A percentile compares a stretch with the other conserved stretches of the same genome.
These are phyloP conservation scores for Collybia sordida DNA, from an alignment of 768 basidiomycete species.

Conservation along the genomic window DNA sequence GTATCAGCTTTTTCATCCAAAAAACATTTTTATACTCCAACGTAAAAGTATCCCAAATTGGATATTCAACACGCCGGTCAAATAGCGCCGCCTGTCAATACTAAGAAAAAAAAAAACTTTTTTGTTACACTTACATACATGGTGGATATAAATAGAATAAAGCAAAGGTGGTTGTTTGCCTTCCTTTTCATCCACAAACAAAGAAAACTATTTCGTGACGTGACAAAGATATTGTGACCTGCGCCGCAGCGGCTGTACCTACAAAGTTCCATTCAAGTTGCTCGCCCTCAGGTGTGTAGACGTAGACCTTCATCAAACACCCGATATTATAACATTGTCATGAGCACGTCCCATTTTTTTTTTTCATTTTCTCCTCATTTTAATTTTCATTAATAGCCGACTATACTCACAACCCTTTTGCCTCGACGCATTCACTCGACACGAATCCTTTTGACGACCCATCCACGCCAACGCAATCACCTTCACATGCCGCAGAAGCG, in stretches of 20 bases:
- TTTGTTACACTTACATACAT: neutral
- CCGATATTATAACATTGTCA: conserved; percentile 22
- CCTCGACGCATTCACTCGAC: conserved; percentile 82
- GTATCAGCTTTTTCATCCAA: conserved; percentile 2
- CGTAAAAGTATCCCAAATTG: conserved; percentile 7
- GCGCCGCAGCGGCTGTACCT: neutral
- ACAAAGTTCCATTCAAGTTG: no score
- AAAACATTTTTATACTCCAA: conserved; percentile 11
- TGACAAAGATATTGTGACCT: neutral
- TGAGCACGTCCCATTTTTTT: conserved; percentile 29
- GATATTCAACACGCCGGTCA: neutral
- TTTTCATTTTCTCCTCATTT: conserved; percentile 7
- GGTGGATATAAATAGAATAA: neutral
- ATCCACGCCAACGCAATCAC: conserved; percentile 33
- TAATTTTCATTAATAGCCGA: conserved; percentile 21
- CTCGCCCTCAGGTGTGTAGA: neutral
- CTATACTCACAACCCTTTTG: conserved; percentile 75
- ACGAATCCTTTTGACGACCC: conserved; percentile 92
- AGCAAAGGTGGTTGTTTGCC: conserved; percentile 14
- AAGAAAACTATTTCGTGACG: neutral
- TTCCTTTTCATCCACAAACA: conserved; percentile 1
- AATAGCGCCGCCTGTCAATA: neutral
- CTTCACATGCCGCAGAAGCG: conserved; percentile 29
- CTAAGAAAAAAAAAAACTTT: no score
- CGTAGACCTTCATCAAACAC: neutral